Conservation (phyloP, 2,329 filamentous ascomycete species). For the Colletotrichum simmondsii region DNA sequence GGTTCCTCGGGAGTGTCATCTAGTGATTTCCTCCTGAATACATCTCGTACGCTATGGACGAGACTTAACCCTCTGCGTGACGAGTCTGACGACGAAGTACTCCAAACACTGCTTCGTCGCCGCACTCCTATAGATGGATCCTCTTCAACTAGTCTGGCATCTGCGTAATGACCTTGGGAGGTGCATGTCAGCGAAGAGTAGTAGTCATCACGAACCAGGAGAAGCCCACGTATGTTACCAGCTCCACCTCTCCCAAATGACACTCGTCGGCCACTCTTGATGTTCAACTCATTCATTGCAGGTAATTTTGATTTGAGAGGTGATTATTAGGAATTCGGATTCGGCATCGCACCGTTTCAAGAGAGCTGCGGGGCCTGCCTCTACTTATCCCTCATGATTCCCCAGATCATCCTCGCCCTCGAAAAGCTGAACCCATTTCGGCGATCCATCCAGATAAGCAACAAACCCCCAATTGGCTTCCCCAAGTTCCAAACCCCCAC, state of each 20-base stretch:
- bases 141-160: not conserved
- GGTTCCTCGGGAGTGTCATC: not conserved
- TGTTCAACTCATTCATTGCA: slow-evolving; percentile 15
- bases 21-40: not conserved
- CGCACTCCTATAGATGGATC: not conserved
- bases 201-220: not conserved
- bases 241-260: slow-evolving; percentile 20
- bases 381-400: not conserved
- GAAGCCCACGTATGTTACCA: slow-evolving; percentile 21
- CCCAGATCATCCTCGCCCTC: not conserved
- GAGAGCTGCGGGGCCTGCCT: not conserved
- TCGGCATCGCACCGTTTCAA: too few relatives aligned
- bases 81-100: not conserved
- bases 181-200: not conserved
- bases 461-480: not conserved
- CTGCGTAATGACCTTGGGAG: slow-evolving; percentile 7
- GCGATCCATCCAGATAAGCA: not conserved
- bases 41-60: not conserved
- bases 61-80: not conserved
- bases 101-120: slow-evolving; percentile 13
- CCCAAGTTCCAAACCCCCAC: not conserved
- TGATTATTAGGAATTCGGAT: not conserved
- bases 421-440: not conserved
- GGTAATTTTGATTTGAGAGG: not conserved
- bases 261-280: slow-evolving; percentile 9